A percentile compares a stretch with the other conserved stretches of the same genome.
These are phyloP conservation scores for Oxyria digyna DNA, from an alignment of 148 eudicot genomes.

Conservation along the genomic window DNA sequence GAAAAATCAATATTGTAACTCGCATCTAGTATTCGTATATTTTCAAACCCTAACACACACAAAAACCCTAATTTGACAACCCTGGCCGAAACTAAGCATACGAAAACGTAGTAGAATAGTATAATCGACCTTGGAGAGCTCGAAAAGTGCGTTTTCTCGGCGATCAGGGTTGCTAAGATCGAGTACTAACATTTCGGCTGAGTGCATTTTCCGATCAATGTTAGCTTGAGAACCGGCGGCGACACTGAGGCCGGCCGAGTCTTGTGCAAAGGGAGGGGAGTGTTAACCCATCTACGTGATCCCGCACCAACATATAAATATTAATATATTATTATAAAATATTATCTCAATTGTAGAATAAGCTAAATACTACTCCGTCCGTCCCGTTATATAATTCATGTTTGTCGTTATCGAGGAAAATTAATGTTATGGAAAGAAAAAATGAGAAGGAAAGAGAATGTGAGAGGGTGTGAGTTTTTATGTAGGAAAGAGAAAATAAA, in stretches of 20 bases:
- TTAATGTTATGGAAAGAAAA: too few relatives aligned
- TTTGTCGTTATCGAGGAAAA: too few relatives aligned
- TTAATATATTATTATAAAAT: too few relatives aligned
- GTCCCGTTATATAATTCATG: too few relatives aligned
- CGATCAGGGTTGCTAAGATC: constrained; percentile 83
- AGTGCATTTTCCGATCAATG: constrained; percentile 62
- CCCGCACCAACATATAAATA: too few relatives aligned
- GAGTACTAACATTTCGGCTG: constrained; percentile 69
- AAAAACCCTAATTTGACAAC: not conserved
- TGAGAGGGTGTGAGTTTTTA: too few relatives aligned
- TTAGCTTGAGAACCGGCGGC: constrained; percentile 17
- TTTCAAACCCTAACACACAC: not conserved
- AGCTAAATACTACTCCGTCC: too few relatives aligned
- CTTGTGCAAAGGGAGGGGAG: constrained; percentile 24
- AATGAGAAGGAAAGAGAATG: too few relatives aligned
- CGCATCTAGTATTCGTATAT: not conserved
- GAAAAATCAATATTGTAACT: not conserved
- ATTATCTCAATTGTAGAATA: too few relatives aligned
- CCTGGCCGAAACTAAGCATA: not conserved
- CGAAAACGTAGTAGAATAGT: not conserved
- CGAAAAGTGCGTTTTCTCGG: constrained; percentile 82
- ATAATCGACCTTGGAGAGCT: constrained; percentile 67
- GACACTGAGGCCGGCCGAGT: constrained; percentile 12
- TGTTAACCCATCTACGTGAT: too few relatives aligned
- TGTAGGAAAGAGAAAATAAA: too few relatives aligned